These are phyloP conservation scores for Copromyces sp. DNA, from an alignment of 495 filamentous ascomycete genomes.

Conservation along the genomic window DNA sequence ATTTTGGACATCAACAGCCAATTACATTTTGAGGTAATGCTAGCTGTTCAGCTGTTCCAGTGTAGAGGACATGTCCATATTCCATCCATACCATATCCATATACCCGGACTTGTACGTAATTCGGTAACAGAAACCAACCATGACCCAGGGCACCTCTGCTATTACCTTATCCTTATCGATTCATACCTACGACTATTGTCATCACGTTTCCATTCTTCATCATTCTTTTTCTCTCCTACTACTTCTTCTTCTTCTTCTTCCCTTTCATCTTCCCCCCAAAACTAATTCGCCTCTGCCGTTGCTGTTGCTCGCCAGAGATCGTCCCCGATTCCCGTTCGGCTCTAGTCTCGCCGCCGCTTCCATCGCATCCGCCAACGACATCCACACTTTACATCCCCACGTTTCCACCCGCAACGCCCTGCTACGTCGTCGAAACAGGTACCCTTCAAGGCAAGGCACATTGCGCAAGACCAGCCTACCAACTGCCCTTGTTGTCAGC, in stretches of 20 bases:
- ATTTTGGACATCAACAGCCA: neutral
- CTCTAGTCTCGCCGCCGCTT: neutral
- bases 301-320: neutral
- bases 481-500: neutral
- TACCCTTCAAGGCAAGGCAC: neutral
- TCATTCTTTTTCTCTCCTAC: neutral
- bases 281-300: neutral
- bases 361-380: neutral
- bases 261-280: neutral
- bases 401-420: neutral
- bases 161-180: neutral
- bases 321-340: neutral
- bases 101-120: neutral
- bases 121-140: neutral
- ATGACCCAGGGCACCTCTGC: neutral
- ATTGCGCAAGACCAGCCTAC: neutral
- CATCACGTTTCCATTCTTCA: neutral
- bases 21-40: neutral
- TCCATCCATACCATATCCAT: neutral
- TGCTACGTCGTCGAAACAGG: neutral
- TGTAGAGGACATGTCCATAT: neutral
- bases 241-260: neutral
- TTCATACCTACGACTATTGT: no score
- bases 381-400: neutral
- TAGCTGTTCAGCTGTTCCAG: neutral